Conservation (phyloP, 805 yeast species). For the Metahyphopichia silvanorum region DNA sequence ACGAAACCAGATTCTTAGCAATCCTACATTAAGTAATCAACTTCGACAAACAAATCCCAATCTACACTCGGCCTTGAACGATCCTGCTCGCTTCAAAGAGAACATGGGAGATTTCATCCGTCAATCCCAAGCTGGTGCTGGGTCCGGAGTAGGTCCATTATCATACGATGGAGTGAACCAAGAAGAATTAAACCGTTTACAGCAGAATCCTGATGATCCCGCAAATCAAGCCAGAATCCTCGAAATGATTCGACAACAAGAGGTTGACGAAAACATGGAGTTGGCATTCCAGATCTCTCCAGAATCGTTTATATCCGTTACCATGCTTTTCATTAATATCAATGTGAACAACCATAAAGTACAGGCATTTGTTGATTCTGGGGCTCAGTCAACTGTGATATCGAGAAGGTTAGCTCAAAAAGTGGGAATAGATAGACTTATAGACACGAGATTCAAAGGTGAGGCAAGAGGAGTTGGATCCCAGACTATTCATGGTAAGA, state of each 20-base stretch:
- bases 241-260: slow-evolving; percentile 66
- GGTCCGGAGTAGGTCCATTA: too few relatives aligned
- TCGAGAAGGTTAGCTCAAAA: slow-evolving; percentile 72
- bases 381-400: slow-evolving; percentile 89
- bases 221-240: slow-evolving; percentile 62
- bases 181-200: slow-evolving; percentile 49
- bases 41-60: slow-evolving; percentile 43
- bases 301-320: slow-evolving; percentile 78
- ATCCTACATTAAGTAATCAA: slow-evolving; percentile 38
- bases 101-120: slow-evolving; percentile 21
- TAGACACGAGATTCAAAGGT: slow-evolving; percentile 79
- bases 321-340: slow-evolving; percentile 78
- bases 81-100: slow-evolving; percentile 47
- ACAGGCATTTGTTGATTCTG: slow-evolving; percentile 94
- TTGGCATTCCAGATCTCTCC: slow-evolving; percentile 87
- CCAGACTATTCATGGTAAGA: slow-evolving; percentile 72
- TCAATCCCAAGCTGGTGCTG: slow-evolving; percentile 25
- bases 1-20: slow-evolving; percentile 46
- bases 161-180: too few relatives aligned
- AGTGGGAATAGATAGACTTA: slow-evolving; percentile 64
- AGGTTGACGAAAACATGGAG: slow-evolving; percentile 74
- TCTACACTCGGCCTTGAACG: slow-evolving; percentile 42
- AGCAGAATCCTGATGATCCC: slow-evolving; percentile 67
- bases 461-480: slow-evolving; percentile 90
- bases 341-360: slow-evolving; percentile 77